Evolutionary conservation across 345 rosid species (phyloP).

Genomic region (Dipteronia sinensis): DNA sequence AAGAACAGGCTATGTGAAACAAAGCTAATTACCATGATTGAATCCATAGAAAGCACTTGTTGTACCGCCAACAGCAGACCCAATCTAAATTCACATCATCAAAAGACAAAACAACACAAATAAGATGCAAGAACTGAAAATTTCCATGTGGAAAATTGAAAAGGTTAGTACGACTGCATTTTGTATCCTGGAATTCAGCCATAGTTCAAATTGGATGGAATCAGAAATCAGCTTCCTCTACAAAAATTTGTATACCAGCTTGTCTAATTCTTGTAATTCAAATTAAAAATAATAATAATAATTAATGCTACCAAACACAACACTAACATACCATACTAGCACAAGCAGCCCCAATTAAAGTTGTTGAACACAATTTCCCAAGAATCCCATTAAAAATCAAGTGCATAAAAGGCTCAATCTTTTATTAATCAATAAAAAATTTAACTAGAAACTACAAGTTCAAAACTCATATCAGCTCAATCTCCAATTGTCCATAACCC

Average conservation of each 20-base stretch:
- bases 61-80: conserved; percentile 90
- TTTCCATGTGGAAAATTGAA: neutral
- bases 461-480: neutral
- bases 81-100: conserved; percentile 54
- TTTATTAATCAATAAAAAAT: neutral
- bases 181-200: neutral
- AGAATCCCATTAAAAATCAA: neutral
- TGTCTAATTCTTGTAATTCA: neutral
- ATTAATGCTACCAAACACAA: neutral
- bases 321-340: neutral
- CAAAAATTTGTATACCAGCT: neutral
- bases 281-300: neutral
- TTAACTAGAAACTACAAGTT: neutral
- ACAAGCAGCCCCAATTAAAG: neutral
- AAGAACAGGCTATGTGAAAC: neutral
- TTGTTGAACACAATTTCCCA: neutral
- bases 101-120: conserved; percentile 3
- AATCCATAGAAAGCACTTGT: conserved; percentile 75
- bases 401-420: neutral
- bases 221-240: neutral
- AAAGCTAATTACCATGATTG: conserved; percentile 53
- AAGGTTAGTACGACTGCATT: neutral
- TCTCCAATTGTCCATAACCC: neutral
- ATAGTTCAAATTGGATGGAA: neutral
- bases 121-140: neutral